phyloP scores from a whole-genome alignment of 2,329 filamentous ascomycete species.

The Alternaria burnsii region DNA sequence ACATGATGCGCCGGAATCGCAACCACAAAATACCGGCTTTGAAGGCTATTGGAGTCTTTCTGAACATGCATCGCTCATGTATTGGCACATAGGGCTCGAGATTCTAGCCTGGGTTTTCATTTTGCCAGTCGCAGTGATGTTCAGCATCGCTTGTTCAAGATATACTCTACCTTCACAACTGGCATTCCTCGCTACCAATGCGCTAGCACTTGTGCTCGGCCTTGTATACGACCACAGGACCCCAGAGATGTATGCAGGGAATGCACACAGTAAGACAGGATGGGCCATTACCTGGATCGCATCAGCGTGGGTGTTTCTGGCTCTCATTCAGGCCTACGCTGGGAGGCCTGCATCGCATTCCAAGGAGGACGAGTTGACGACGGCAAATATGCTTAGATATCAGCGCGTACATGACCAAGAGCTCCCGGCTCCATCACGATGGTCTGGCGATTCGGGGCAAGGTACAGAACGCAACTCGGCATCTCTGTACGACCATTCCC shows the following conservation, averaged over 20 bases:
- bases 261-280: conserved; percentile 86
- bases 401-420: conserved; percentile 48
- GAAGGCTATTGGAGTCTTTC: conserved; percentile 68
- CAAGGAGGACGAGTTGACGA: conserved; percentile 33
- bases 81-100: conserved; percentile 77
- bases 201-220: conserved; percentile 51
- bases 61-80: conserved; percentile 65
- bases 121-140: conserved; percentile 79
- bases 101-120: conserved; percentile 75
- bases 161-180: conserved; percentile 76
- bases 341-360: conserved; percentile 53
- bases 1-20: conserved; percentile 29
- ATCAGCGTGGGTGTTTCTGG: conserved; percentile 73
- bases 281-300: conserved; percentile 83
- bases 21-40: conserved; percentile 24
- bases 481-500: conserved; percentile 71
- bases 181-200: conserved; percentile 55
- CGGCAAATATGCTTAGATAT: conserved; percentile 50
- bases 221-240: conserved; percentile 77
- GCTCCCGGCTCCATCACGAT: conserved; percentile 40
- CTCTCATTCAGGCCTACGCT: conserved; percentile 69
- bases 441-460: conserved; percentile 62
- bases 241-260: conserved; percentile 85
- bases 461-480: conserved; percentile 75
- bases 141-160: conserved; percentile 82